Evolutionary conservation across 2,329 filamentous ascomycete genomes (phyloP).

Genomic region (Neoascochyta sp.): DNA sequence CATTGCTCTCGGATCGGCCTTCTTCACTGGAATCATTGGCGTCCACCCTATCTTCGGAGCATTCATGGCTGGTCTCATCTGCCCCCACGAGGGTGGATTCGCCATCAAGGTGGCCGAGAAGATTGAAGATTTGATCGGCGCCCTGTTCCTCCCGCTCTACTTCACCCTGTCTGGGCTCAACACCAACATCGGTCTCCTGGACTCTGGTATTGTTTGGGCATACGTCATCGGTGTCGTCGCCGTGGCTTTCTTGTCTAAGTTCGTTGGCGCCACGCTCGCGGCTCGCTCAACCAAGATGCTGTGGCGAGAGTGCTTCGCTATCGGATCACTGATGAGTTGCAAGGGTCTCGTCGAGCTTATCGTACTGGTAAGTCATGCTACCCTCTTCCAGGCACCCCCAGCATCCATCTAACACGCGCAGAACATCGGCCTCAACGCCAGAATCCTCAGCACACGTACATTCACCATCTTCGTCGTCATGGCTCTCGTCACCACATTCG

Average conservation of each 20-base stretch:
- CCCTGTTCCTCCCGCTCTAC: constrained; percentile 83
- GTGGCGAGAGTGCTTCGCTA: constrained; percentile 86
- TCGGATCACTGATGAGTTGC: constrained; percentile 91
- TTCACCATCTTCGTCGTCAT: constrained; percentile 96
- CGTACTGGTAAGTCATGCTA: constrained; percentile 67
- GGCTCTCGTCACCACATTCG: constrained; percentile 81
- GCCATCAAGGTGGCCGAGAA: constrained; percentile 90
- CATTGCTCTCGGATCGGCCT: constrained; percentile 72
- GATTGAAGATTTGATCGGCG: constrained; percentile 83
- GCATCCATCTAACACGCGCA: constrained; percentile 30
- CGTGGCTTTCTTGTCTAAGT: constrained; percentile 81
- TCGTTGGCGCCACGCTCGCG: constrained; percentile 75
- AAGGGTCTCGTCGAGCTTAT: constrained; percentile 94
- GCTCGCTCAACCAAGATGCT: constrained; percentile 72
- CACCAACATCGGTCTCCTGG: constrained; percentile 79
- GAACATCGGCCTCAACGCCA: constrained; percentile 79
- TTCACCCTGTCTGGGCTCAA: constrained; percentile 88
- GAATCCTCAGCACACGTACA: constrained; percentile 72
- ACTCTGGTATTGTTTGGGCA: constrained; percentile 79
- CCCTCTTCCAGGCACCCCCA: too few species aligned
- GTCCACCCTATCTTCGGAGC: constrained; percentile 93
- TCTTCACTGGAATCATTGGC: constrained; percentile 87
- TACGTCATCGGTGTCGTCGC: constrained; percentile 81
- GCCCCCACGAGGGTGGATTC: constrained; percentile 84
- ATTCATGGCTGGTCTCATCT: constrained; percentile 84